Conservation (phyloP, 2,329 filamentous ascomycete species). For the Paecilomyces formosus region DNA sequence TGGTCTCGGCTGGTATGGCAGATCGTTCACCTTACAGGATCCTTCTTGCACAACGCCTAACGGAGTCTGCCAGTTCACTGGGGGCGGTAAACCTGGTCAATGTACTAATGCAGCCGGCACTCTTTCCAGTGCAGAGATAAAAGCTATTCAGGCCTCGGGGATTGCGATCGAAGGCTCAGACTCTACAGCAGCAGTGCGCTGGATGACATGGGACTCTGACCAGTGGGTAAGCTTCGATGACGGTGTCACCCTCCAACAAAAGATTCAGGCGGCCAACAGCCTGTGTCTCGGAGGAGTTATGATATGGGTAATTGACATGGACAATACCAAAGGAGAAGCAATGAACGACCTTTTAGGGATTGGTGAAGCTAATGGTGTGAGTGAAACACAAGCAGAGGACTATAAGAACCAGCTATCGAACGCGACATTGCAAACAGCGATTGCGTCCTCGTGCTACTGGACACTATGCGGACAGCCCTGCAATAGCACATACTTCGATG, state of each 20-base stretch:
- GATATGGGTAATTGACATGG: too few species aligned
- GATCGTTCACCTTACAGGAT: conserved; percentile 15
- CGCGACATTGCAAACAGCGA: too few species aligned
- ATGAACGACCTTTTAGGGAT: too few species aligned
- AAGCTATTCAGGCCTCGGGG: not conserved
- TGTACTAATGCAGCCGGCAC: not conserved
- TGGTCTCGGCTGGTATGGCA: conserved; percentile 24
- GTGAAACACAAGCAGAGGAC: too few species aligned
- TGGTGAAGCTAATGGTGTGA: too few species aligned
- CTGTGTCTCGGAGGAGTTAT: not conserved
- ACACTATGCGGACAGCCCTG: too few species aligned
- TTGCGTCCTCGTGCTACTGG: too few species aligned
- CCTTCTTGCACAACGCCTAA: conserved; percentile 12
- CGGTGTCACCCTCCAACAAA: not conserved
- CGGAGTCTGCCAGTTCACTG: too few species aligned
- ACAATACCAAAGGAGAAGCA: too few species aligned
- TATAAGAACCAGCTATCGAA: too few species aligned
- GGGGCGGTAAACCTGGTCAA: not conserved
- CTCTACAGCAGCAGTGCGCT: not conserved
- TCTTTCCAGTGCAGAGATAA: not conserved
- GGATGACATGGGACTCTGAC: not conserved
- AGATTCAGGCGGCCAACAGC: not conserved
- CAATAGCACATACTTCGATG: too few species aligned
- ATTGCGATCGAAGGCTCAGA: not conserved
- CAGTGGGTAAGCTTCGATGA: not conserved